Evolutionary conservation across 805 yeast genomes (phyloP).

Genomic region (Saturnispora hagleri): DNA sequence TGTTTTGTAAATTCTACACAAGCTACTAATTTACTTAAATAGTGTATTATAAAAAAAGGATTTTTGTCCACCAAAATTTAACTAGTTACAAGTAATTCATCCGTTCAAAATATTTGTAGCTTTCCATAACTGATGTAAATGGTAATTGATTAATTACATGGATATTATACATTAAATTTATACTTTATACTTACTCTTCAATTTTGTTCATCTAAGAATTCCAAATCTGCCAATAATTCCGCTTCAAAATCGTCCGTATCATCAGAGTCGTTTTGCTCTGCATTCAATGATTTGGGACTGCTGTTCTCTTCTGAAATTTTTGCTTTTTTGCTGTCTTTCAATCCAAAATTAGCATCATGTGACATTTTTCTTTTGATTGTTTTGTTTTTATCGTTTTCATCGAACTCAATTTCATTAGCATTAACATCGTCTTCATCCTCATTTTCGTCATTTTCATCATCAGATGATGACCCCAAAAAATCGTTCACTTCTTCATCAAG

Average conservation of each 20-base stretch:
- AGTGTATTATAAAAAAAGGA: not conserved
- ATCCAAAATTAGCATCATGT: not conserved
- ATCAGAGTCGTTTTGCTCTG: slow-evolving; percentile 13
- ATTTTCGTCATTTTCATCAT: slow-evolving; percentile 20
- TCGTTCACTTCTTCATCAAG: slow-evolving; percentile 50
- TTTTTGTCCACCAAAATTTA: too few species aligned
- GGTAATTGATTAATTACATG: not conserved
- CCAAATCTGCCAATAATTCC: slow-evolving; percentile 15
- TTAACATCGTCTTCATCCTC: slow-evolving; percentile 1
- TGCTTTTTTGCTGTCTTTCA: slow-evolving; percentile 3
- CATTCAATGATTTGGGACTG: not conserved
- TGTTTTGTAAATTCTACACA: too few species aligned
- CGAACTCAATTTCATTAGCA: not conserved
- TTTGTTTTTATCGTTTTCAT: slow-evolving; percentile 16
- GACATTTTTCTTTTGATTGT: slow-evolving; percentile 11
- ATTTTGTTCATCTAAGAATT: slow-evolving; percentile 17
- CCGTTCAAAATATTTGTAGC: not conserved
- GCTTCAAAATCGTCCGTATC: slow-evolving; percentile 25
- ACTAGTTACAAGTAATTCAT: too few species aligned
- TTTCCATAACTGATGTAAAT: not conserved
- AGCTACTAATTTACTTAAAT: not conserved
- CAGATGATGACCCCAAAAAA: slow-evolving; percentile 39
- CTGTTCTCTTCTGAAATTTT: not conserved
- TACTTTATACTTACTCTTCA: slow-evolving; percentile 7
- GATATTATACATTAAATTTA: not conserved